phyloP scores from a whole-genome alignment of 2,329 filamentous ascomycete species.

The Capronia epimyces region DNA sequence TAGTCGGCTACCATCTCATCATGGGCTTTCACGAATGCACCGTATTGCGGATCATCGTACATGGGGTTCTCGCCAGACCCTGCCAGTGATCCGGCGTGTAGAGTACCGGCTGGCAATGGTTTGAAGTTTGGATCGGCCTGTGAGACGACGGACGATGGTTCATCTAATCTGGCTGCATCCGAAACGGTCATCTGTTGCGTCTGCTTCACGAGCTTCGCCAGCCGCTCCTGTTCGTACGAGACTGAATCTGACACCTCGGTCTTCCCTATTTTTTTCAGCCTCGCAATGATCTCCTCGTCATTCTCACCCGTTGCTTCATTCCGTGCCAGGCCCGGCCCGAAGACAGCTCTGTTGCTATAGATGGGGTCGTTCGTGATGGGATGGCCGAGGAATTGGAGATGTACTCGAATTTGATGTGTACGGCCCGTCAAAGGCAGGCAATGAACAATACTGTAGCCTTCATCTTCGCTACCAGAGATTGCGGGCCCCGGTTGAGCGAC shows the following conservation, averaged over 20 bases:
- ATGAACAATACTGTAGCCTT: conserved; percentile 89
- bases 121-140: conserved; percentile 16
- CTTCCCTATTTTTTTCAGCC: conserved; percentile 86
- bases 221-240: conserved; percentile 60
- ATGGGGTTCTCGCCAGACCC: conserved; percentile 11
- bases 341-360: conserved; percentile 90
- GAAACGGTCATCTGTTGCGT: conserved; percentile 29
- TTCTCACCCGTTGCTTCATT: conserved; percentile 63
- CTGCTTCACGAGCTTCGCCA: conserved; percentile 22
- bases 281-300: conserved; percentile 84
- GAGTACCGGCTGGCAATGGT: conserved; percentile 29
- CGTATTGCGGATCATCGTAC: conserved; percentile 23
- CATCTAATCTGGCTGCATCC: conserved; percentile 14
- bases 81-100: conserved; percentile 30
- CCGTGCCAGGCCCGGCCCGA: conserved; percentile 71
- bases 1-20: conserved; percentile 90
- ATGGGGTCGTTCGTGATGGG: conserved; percentile 97
- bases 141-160: not conserved
- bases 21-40: conserved; percentile 31
- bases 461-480: conserved; percentile 42
- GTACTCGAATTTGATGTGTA: conserved; percentile 91
- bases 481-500: conserved; percentile 33
- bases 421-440: conserved; percentile 89
- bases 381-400: conserved; percentile 88
- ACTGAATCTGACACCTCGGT: conserved; percentile 85